Percentiles rank a stretch among this genome's conserved stretches.
Evolutionary conservation across 2,329 filamentous ascomycete species (phyloP).

Genomic region (Boeremia exigua): DNA sequence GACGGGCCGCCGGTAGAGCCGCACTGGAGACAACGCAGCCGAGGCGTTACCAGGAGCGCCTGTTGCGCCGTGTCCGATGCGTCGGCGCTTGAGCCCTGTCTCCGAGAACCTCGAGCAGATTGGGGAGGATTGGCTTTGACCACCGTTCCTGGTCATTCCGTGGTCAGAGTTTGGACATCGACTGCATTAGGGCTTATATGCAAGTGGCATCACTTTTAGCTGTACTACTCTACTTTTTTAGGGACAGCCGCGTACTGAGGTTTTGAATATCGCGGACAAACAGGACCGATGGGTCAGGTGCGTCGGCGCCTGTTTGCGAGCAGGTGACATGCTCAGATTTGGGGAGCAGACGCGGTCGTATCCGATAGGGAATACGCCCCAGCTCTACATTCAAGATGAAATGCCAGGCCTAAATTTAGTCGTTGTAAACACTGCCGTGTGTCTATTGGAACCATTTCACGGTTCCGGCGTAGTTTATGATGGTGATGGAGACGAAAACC

Average conservation of each 20-base stretch:
- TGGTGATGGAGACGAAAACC: no score
- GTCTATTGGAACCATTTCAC: background rate
- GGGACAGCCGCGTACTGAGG: background rate
- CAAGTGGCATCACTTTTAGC: background rate
- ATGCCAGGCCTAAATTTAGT: background rate
- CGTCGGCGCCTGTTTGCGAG: background rate
- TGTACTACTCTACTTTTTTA: background rate
- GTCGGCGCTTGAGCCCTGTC: background rate
- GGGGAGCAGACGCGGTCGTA: background rate
- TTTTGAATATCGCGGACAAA: background rate
- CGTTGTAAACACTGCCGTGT: background rate
- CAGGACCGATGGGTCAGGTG: background rate
- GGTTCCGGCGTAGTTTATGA: background rate
- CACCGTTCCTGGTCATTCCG: background rate
- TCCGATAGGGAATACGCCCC: background rate
- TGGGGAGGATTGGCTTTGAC: background rate
- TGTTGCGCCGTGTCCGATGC: background rate
- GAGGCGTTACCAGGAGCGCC: background rate
- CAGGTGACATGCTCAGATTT: background rate
- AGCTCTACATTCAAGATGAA: background rate
- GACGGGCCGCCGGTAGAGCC: background rate
- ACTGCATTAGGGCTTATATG: constrained; percentile 6
- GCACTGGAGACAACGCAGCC: background rate
- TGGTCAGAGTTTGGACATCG: background rate
- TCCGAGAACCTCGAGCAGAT: no score